Conservation (phyloP, 1,284 basidiomycete species). For the Somion occarium region DNA sequence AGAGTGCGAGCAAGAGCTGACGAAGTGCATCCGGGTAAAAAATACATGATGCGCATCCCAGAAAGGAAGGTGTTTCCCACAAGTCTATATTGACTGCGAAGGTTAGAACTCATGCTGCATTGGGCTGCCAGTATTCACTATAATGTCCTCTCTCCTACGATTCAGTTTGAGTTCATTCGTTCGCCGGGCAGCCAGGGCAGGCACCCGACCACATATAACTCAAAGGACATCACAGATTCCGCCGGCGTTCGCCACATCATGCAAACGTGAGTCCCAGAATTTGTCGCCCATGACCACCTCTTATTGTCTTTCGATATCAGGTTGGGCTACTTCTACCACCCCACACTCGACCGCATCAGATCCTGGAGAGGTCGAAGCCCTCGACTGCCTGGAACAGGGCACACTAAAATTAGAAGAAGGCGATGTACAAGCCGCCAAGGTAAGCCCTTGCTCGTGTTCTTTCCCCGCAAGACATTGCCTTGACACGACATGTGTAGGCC, state of each 20-base stretch:
- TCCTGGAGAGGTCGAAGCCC: conserved; percentile 79
- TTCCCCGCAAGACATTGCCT: conserved; percentile 1
- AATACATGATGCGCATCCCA: no score
- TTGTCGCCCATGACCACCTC: conserved; percentile 11
- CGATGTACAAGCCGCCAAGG: conserved; percentile 78
- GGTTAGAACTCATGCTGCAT: no score
- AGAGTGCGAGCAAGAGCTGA: neutral
- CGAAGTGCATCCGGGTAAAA: no score
- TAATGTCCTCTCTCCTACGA: neutral
- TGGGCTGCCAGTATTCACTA: neutral
- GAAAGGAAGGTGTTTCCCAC: conserved; percentile 1
- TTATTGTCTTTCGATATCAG: conserved; percentile 35
- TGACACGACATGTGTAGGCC: conserved; percentile 16
- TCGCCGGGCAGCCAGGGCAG: neutral
- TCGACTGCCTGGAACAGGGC: conserved; percentile 81
- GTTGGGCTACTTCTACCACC: conserved; percentile 81
- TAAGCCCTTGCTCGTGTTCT: conserved; percentile 8
- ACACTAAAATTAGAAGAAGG: conserved; percentile 88
- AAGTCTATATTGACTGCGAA: no score
- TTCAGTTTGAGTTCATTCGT: neutral
- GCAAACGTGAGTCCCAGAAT: conserved; percentile 14
- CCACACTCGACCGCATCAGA: conserved; percentile 77
- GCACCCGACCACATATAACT: neutral
- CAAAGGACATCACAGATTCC: neutral
- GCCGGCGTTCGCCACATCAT: neutral